Conservation (phyloP, 1,284 basidiomycete species). For the Bondarzewia mesenterica region DNA sequence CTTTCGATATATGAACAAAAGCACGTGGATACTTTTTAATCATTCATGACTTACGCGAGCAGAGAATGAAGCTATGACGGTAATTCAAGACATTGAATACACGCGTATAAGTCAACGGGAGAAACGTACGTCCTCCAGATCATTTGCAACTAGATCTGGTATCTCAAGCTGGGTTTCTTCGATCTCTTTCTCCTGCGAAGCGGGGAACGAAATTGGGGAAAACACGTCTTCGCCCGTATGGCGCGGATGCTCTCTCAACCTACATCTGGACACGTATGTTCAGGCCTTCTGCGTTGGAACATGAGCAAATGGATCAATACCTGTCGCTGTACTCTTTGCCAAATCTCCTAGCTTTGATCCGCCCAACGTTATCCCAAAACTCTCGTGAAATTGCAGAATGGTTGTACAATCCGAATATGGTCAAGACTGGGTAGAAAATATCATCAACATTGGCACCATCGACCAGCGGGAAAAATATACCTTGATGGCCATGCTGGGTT, state of each 20-base stretch:
- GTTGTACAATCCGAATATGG: slow-evolving; percentile 57
- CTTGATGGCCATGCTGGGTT: slow-evolving; percentile 46
- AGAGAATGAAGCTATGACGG: slow-evolving; percentile 40
- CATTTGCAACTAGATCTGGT: slow-evolving; percentile 27
- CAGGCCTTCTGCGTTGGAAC: neutral
- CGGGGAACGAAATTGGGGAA: slow-evolving; percentile 23
- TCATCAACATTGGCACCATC: too few relatives aligned
- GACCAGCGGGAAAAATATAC: too few relatives aligned
- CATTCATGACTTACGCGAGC: slow-evolving; percentile 36
- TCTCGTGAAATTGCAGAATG: slow-evolving; percentile 45
- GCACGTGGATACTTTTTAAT: neutral
- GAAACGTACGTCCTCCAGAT: slow-evolving; percentile 34
- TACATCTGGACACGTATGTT: slow-evolving; percentile 26
- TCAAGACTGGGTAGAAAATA: slow-evolving; percentile 31
- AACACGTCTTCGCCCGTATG: slow-evolving; percentile 34
- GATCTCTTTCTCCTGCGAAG: slow-evolving; percentile 5
- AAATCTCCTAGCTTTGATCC: slow-evolving; percentile 32
- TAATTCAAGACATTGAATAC: neutral
- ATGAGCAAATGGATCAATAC: slow-evolving; percentile 20
- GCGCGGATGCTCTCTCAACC: slow-evolving; percentile 31
- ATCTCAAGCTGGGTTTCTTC: slow-evolving; percentile 11
- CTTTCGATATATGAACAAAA: slow-evolving; percentile 22
- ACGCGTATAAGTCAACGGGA: neutral
- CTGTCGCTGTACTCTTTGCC: slow-evolving; percentile 46
- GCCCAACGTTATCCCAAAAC: slow-evolving; percentile 52